phyloP scores from a whole-genome alignment of 129 eudicot genomes.

The Ambrosia artemisiifolia region DNA sequence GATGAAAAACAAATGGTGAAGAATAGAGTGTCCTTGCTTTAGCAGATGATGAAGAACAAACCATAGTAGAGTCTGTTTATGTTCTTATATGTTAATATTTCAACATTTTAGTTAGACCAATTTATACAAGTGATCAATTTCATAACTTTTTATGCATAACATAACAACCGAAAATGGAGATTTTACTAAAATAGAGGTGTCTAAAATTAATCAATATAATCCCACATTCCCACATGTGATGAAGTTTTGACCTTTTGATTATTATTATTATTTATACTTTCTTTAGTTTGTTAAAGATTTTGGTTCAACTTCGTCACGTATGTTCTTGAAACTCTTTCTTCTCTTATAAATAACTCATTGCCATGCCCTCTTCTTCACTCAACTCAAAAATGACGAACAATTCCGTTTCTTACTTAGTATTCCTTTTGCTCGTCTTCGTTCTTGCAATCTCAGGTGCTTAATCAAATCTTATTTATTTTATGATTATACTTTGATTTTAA shows the following conservation, averaged over 20 bases:
- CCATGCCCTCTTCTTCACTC: neutral
- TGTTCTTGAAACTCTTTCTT: neutral
- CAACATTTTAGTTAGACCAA: too few species aligned
- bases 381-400: constrained; percentile 1
- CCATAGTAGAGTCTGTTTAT: too few species aligned
- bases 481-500: neutral
- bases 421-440: neutral
- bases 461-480: neutral
- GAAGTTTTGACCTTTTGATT: neutral
- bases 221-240: neutral
- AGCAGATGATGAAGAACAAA: too few species aligned
- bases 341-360: neutral
- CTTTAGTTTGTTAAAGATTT: neutral
- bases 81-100: too few species aligned
- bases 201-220: neutral
- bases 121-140: too few species aligned
- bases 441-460: constrained; percentile 15
- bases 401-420: neutral
- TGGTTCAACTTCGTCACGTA: neutral
- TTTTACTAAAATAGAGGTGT: neutral
- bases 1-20: too few species aligned
- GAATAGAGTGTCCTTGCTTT: too few species aligned
- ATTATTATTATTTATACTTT: neutral
- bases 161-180: neutral
- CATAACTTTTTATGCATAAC: neutral